Conservation (phyloP, 2,329 filamentous ascomycete genomes). For the Xylariales sp. region DNA sequence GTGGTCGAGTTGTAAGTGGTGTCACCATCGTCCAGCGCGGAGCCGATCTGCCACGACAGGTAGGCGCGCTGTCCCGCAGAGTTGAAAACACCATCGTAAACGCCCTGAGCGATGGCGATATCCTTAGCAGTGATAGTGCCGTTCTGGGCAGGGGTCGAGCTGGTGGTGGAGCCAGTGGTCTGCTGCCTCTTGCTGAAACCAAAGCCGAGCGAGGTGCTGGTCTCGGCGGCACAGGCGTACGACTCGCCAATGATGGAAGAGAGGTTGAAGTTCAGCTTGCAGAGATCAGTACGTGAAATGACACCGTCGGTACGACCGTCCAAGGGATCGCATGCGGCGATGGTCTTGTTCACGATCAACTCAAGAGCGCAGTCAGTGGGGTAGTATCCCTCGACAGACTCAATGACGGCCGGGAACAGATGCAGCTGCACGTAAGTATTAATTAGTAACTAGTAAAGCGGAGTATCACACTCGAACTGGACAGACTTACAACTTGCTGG, state of each 20-base stretch:
- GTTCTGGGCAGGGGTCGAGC: conserved; percentile 27
- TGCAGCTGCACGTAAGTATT: too few relatives aligned
- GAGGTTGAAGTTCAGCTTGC: conserved; percentile 28
- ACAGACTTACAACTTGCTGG: conserved; percentile 39
- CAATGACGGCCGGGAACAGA: conserved; percentile 30
- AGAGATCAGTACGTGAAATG: conserved; percentile 31
- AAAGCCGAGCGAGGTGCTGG: conserved; percentile 16
- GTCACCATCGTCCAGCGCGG: too few relatives aligned
- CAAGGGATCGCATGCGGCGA: conserved; percentile 47
- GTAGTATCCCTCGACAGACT: conserved; percentile 34
- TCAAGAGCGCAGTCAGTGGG: conserved; percentile 40
- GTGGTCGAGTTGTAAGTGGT: too few relatives aligned
- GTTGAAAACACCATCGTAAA: too few relatives aligned
- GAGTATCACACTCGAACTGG: too few relatives aligned
- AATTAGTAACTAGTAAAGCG: too few relatives aligned
- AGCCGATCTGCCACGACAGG: too few relatives aligned
- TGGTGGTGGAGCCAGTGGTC: conserved; percentile 10
- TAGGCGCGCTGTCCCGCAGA: too few relatives aligned
- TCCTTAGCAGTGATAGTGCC: too few relatives aligned
- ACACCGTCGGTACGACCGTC: conserved; percentile 53
- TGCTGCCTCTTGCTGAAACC: conserved; percentile 20
- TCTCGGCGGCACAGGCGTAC: conserved; percentile 26
- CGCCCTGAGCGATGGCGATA: too few relatives aligned
- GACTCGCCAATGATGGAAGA: conserved; percentile 24
- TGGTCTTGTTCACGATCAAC: conserved; percentile 50